Base-by-base conservation (phyloP, 331 rosid species). In the Telfairia occidentalis region DNA sequence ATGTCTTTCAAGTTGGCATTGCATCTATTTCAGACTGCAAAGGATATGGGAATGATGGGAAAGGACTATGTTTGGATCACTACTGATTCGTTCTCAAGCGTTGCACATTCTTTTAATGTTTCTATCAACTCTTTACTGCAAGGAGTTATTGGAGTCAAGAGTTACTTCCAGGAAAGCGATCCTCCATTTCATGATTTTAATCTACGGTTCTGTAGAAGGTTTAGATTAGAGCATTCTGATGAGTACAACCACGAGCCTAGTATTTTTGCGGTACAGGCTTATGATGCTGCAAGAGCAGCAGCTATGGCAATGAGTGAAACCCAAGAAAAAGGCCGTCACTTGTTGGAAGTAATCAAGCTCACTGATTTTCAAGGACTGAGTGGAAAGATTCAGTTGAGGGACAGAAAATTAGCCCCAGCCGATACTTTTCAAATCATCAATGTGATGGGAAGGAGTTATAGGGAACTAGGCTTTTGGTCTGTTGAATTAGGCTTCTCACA, bases 21-120 rank as follows among this genome's bases (percentile, higher is more conserved):
- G 53, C 48, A 32, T 12, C 49, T 88, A 2, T 84, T 86, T 40
- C 23, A 73, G 45, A 82, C 18, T 48, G 88, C 87, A 34, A 82
- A 65, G 7, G 77, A 81, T 49, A 64, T 84, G 83, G 65, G 80
- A 5, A 86, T 88, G 89, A 73, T 83, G 81, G 86, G 79, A 58
- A 78, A 76, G 40, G 89, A 52, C 53, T 84, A 76, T 74, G 87
- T 84, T 16, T 86, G 90, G 92, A 88, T 89, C 77, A 80, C 85
- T 7, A 80, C 86, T 23, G 86, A 88, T 72, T 69, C 83, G 21
- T 57, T 84, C 71, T 78, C 93, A 40, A 82, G 80, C 78, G 83
- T 86, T 77, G 79, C 84, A 21, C 78, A 89, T 79, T 80, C 87
- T 65, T 77, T 86, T 66, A 74, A 81, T 74, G 77, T 82, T 43